Percentiles rank a stretch among this genome's conserved stretches.
These are phyloP conservation scores for Cutaneotrichosporon cutaneum DNA, from an alignment of 1,284 basidiomycete species.

Conservation along the genomic window DNA sequence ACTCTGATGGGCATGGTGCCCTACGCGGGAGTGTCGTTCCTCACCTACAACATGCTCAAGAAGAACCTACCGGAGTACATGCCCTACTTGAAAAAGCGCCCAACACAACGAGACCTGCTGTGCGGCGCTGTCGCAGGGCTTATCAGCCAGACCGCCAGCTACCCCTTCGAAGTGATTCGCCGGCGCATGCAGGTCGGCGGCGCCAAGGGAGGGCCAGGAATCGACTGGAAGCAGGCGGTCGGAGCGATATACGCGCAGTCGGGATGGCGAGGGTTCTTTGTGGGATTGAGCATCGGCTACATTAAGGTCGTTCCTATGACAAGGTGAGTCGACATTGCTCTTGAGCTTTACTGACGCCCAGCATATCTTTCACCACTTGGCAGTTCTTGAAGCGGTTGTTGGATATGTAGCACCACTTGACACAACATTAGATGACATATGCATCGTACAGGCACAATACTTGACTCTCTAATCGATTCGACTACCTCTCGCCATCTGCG, in stretches of 20 bases:
- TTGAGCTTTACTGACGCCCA: slow-evolving; percentile 23
- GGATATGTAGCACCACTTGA: slow-evolving; percentile 40
- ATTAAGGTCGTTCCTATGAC: slow-evolving; percentile 98
- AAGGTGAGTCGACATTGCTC: slow-evolving; percentile 38
- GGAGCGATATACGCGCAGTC: slow-evolving; percentile 64
- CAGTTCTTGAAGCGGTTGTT: slow-evolving; percentile 52
- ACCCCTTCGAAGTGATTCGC: slow-evolving; percentile 93
- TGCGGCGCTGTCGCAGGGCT: slow-evolving; percentile 91
- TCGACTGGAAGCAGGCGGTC: slow-evolving; percentile 76
- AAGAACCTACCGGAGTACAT: slow-evolving; percentile 57
- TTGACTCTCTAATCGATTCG: neutral
- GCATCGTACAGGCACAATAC: slow-evolving; percentile 12
- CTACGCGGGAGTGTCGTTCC: slow-evolving; percentile 94
- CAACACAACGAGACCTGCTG: slow-evolving; percentile 59
- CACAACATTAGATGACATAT: slow-evolving; percentile 20
- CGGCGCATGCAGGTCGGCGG: slow-evolving; percentile 96
- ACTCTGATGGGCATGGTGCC: slow-evolving; percentile 92
- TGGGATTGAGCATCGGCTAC: slow-evolving; percentile 90
- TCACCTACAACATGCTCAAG: slow-evolving; percentile 84
- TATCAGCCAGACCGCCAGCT: slow-evolving; percentile 84
- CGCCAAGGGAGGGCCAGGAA: slow-evolving; percentile 57
- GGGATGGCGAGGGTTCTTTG: slow-evolving; percentile 88
- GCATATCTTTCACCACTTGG: slow-evolving; percentile 54
- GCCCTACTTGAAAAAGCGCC: slow-evolving; percentile 50
- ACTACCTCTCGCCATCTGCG: neutral